These are phyloP conservation scores for Schizophyllum commune DNA, from an alignment of 1,284 basidiomycete genomes.

Conservation along the genomic window DNA sequence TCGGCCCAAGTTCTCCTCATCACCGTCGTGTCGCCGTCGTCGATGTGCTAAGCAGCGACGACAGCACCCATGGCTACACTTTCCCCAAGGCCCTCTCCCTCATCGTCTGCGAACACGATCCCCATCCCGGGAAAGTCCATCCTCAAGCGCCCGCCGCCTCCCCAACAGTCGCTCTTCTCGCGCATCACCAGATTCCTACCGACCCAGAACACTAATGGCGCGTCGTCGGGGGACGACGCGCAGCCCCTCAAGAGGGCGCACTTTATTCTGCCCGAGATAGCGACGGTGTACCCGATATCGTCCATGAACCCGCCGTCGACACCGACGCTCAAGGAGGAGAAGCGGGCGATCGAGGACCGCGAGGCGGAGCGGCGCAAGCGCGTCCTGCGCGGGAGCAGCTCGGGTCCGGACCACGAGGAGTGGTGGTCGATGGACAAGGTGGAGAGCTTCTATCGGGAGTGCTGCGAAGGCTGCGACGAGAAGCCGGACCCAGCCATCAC, in stretches of 20 bases:
- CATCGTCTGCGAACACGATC: slow-evolving; percentile 70
- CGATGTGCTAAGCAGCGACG: not conserved
- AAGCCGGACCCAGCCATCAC: slow-evolving; percentile 58
- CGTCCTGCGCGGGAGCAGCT: slow-evolving; percentile 49
- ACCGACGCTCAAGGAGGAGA: slow-evolving; percentile 66
- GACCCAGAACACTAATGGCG: slow-evolving; percentile 24
- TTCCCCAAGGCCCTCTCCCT: slow-evolving; percentile 35
- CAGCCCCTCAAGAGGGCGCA: slow-evolving; percentile 76
- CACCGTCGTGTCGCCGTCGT: no score
- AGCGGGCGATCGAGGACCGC: slow-evolving; percentile 58
- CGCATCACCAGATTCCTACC: slow-evolving; percentile 63
- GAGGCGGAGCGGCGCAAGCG: slow-evolving; percentile 56
- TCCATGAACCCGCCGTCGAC: slow-evolving; percentile 73
- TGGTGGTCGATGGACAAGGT: slow-evolving; percentile 82
- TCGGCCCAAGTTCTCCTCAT: no score
- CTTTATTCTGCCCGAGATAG: slow-evolving; percentile 77
- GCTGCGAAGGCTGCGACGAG: slow-evolving; percentile 73
- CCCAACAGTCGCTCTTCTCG: slow-evolving; percentile 63
- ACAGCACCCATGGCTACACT: not conserved
- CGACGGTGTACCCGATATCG: slow-evolving; percentile 82
- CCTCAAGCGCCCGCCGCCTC: slow-evolving; percentile 66
- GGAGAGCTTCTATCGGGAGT: slow-evolving; percentile 74
- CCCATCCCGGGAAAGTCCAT: slow-evolving; percentile 71
- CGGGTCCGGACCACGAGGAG: slow-evolving; percentile 35
- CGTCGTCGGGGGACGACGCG: slow-evolving; percentile 22